These are phyloP conservation scores for Fusarium luffae DNA, from an alignment of 2,329 filamentous ascomycete genomes.

Conservation along the genomic window DNA sequence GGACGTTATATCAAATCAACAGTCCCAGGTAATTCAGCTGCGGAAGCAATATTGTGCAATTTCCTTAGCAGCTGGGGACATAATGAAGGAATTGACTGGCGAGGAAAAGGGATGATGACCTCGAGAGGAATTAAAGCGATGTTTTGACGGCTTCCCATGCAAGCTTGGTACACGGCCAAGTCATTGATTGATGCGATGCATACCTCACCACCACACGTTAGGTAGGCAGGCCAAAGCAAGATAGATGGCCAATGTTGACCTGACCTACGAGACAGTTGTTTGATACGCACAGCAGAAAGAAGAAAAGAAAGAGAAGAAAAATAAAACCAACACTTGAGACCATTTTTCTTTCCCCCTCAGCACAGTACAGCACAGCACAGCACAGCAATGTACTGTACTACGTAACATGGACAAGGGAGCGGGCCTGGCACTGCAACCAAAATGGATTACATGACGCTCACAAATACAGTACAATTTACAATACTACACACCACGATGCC, in stretches of 20 bases:
- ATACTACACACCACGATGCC: background rate
- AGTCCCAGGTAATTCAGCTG: background rate
- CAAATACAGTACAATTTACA: conserved; percentile 10
- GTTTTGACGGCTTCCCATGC: background rate
- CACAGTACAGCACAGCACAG: too few relatives aligned
- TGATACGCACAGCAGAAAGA: background rate
- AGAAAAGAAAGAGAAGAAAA: background rate
- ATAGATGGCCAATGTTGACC: conserved; percentile 2
- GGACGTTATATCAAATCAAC: background rate
- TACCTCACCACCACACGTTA: background rate
- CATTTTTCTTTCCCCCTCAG: background rate
- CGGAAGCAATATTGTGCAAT: background rate
- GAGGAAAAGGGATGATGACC: background rate
- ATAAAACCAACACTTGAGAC: conserved; percentile 13
- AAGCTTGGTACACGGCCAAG: background rate
- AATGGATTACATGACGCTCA: conserved; percentile 36
- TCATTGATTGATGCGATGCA: background rate
- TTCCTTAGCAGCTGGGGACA: background rate
- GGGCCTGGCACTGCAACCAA: conserved; percentile 11
- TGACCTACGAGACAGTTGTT: background rate
- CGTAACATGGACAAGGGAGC: conserved; percentile 4
- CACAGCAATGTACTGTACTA: background rate
- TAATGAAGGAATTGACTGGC: background rate
- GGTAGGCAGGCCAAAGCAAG: background rate
- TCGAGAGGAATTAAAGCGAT: background rate